Conservation (phyloP, 345 rosid genomes). For the Nephelium lappaceum region DNA sequence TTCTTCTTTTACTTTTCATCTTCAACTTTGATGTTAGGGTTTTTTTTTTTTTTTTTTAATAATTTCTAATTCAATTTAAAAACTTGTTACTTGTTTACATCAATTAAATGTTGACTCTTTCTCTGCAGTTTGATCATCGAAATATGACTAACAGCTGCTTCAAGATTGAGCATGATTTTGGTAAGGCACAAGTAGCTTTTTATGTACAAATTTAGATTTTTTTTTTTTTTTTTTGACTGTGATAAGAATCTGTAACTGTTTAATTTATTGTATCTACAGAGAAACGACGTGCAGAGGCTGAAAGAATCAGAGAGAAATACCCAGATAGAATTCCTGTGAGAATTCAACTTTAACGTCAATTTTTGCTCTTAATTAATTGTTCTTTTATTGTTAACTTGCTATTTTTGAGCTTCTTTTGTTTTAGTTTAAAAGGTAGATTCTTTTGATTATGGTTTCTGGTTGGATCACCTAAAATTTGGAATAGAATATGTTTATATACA, state of each 20-base stretch:
- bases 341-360: neutral
- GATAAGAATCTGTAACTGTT: neutral
- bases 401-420: neutral
- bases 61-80: neutral
- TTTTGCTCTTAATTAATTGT: neutral
- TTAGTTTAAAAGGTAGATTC: neutral
- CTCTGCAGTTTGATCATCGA: slow-evolving; percentile 23
- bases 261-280: slow-evolving; percentile 38
- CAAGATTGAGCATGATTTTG: slow-evolving; percentile 69
- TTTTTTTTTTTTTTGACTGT: neutral
- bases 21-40: neutral
- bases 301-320: slow-evolving; percentile 69
- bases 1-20: neutral
- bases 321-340: slow-evolving; percentile 78
- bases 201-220: neutral
- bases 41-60: neutral
- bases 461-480: neutral
- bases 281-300: slow-evolving; percentile 72
- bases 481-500: too few species aligned
- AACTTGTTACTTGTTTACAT: neutral
- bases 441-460: neutral
- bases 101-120: neutral
- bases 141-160: slow-evolving; percentile 58
- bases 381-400: neutral
- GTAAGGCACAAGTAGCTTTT: slow-evolving; percentile 24